phyloP scores from a whole-genome alignment of 192 early-diverging fungal genomes.

The Linnemannia exigua region DNA sequence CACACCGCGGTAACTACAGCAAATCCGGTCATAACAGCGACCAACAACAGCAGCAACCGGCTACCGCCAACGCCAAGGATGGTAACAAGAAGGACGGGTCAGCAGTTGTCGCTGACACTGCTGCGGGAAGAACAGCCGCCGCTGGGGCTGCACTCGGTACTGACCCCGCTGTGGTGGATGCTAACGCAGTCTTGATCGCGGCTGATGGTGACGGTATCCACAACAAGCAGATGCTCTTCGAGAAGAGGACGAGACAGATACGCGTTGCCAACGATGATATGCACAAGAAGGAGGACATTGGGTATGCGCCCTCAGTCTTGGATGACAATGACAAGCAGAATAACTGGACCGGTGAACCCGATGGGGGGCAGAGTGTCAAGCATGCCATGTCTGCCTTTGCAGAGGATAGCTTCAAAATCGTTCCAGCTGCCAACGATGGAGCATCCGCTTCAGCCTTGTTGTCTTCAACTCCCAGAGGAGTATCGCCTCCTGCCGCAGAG shows the following conservation, averaged over 20 bases:
- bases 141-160: slow-evolving; percentile 54
- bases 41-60: slow-evolving; percentile 10
- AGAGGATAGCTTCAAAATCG: slow-evolving; percentile 82
- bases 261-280: slow-evolving; percentile 80
- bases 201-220: slow-evolving; percentile 80
- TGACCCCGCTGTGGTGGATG: slow-evolving; percentile 62
- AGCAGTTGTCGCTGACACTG: background rate
- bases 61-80: slow-evolving; percentile 1
- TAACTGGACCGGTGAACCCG: slow-evolving; percentile 74
- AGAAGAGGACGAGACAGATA: slow-evolving; percentile 86
- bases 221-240: slow-evolving; percentile 84
- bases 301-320: slow-evolving; percentile 81
- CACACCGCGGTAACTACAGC: slow-evolving; percentile 14
- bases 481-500: slow-evolving; percentile 26
- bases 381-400: slow-evolving; percentile 82
- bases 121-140: slow-evolving; percentile 55
- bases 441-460: background rate
- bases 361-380: slow-evolving; percentile 78
- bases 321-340: slow-evolving; percentile 81
- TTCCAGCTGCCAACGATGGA: slow-evolving; percentile 59
- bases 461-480: background rate
- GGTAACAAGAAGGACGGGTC: slow-evolving; percentile 8
- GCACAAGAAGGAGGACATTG: slow-evolving; percentile 79
- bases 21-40: slow-evolving; percentile 23
- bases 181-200: slow-evolving; percentile 77